Base-by-base conservation (phyloP, 2,329 filamentous ascomycete genomes). In the Aspergillus pseudoviridinutans region DNA sequence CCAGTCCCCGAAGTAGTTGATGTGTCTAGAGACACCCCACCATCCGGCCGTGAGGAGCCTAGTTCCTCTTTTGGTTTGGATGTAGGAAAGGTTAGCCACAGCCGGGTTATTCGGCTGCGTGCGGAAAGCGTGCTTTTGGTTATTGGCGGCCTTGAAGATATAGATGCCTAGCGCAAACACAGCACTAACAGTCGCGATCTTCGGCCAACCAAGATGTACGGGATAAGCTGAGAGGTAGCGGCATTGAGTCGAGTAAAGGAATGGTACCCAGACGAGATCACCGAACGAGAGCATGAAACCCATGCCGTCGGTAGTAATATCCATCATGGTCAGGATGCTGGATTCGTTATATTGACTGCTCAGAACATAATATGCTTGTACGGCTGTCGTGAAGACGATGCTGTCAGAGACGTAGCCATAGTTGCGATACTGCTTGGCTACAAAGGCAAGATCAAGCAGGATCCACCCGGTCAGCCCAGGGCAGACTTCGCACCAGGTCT, bases 1-100 rank as follows among this genome's bases (percentile, higher is more conserved):
- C 92, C 91, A 96, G 77, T 97, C 92, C 54, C 91, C 92, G 1
- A 94, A 77, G 74, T 97, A 96, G 78, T 96, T 97, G 80, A 96
- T 92, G 76, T 97, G 92, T 46, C 92, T 84, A 0, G 91, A 88
- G 20, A 85, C 80, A 42, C 92, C 92, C 92, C 92, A 96, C 92
- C 92, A 97, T 56, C 92, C 92, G 1, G 88, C 87, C 3, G 87
- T 85, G 57, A 96, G 80, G 9, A 96, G 84, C 62, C 87, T 87
- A 59, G 88, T 91, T 53, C 92, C 92, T 1, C 85, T 82, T 71
- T 86, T 86, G 10, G 92, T 96, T 77, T 92, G 81, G 58, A 96
- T 91, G 74, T 89, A 95, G 68, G 87, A 84, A 59, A 96, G 84
- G 68, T 94, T 87, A n/a, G 84, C 80, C 53, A 96, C 85, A 35